A percentile compares a stretch with the other conserved stretches of the same genome.
Evolutionary conservation across 2,329 filamentous ascomycete genomes (phyloP).

Genomic region (Ceratocystis cacaofunesta): DNA sequence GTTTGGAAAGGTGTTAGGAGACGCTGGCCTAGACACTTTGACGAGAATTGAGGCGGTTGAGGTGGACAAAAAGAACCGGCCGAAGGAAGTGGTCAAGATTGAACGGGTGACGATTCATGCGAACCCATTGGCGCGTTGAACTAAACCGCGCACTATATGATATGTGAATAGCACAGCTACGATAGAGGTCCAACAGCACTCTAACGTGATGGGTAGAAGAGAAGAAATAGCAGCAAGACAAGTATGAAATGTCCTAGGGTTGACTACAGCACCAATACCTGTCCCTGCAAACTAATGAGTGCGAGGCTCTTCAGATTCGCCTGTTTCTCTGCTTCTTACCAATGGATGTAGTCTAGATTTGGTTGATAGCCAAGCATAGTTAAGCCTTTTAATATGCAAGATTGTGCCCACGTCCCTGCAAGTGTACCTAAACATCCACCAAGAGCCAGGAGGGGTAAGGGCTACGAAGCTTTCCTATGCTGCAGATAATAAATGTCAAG

Average conservation of each 20-base stretch:
- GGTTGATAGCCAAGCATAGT: not conserved
- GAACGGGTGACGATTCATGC: constrained; percentile 61
- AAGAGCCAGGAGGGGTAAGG: not conserved
- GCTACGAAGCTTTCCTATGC: not conserved
- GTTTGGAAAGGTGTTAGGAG: constrained; percentile 59
- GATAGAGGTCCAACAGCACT: constrained; percentile 12
- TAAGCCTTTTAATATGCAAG: not conserved
- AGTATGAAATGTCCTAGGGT: not conserved
- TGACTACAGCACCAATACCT: not conserved
- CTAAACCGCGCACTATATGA: not conserved
- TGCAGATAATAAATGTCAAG: too few species aligned
- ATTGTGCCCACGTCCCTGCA: not conserved
- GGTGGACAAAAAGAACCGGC: constrained; percentile 65
- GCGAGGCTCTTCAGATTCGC: too few species aligned
- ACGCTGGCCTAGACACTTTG: constrained; percentile 49
- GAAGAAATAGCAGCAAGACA: not conserved
- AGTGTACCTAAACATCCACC: not conserved
- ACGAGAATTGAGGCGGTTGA: constrained; percentile 55
- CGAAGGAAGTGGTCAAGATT: constrained; percentile 51
- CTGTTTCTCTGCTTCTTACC: not conserved
- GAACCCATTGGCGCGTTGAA: constrained; percentile 55
- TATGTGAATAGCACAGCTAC: not conserved
- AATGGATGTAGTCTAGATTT: not conserved
- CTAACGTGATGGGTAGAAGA: not conserved
- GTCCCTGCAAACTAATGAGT: too few species aligned